These are phyloP conservation scores for Ganoderma sinense DNA, from an alignment of 1,284 basidiomycete species.

Conservation along the genomic window DNA sequence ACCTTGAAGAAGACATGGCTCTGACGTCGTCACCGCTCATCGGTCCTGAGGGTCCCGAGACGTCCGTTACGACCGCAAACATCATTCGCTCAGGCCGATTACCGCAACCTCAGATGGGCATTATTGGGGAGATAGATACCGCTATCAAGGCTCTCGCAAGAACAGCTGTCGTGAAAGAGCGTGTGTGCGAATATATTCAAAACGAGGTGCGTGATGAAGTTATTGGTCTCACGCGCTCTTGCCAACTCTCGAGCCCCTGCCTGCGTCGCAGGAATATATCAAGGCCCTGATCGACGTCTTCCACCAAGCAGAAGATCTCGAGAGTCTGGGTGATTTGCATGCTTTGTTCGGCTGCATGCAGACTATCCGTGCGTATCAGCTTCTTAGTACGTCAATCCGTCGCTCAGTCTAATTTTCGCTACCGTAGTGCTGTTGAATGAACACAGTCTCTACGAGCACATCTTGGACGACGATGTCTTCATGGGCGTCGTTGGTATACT, in stretches of 20 bases:
- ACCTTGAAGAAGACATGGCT: slow-evolving; percentile 51
- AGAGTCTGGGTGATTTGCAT: slow-evolving; percentile 90
- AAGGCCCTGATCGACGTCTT: slow-evolving; percentile 87
- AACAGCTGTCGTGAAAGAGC: slow-evolving; percentile 75
- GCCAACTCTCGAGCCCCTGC: slow-evolving; percentile 9
- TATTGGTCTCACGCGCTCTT: slow-evolving; percentile 4
- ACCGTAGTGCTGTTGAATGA: slow-evolving; percentile 93
- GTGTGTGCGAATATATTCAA: slow-evolving; percentile 84
- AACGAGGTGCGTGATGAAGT: slow-evolving; percentile 60
- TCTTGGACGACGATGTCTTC: slow-evolving; percentile 94
- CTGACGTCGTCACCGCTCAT: slow-evolving; percentile 65
- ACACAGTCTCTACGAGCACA: slow-evolving; percentile 93
- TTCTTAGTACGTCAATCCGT: slow-evolving; percentile 9
- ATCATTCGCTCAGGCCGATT: slow-evolving; percentile 77
- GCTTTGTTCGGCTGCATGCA: slow-evolving; percentile 93
- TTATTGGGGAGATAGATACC: slow-evolving; percentile 78
- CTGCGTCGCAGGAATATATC: slow-evolving; percentile 78
- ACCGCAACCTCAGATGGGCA: slow-evolving; percentile 73
- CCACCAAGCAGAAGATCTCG: slow-evolving; percentile 90
- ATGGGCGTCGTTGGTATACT: slow-evolving; percentile 95
- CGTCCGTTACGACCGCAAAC: slow-evolving; percentile 62
- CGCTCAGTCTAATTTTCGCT: slow-evolving; percentile 12
- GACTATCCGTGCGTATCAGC: slow-evolving; percentile 80
- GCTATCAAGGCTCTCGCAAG: slow-evolving; percentile 77
- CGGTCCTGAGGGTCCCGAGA: slow-evolving; percentile 65